phyloP scores from a whole-genome alignment of 2,329 filamentous ascomycete genomes.

The Cladophialophora yegresii region DNA sequence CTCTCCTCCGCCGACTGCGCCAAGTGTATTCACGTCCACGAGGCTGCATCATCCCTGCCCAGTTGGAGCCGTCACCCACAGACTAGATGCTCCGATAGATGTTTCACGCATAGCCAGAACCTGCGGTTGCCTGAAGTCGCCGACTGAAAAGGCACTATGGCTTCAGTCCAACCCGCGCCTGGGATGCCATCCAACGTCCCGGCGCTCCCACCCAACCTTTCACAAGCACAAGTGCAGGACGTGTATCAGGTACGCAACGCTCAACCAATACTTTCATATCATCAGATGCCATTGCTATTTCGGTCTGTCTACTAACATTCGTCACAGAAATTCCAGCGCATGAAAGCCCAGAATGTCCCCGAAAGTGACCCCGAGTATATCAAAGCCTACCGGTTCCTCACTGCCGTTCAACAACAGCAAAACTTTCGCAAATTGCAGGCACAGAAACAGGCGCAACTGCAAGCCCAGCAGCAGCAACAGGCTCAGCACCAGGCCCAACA shows the following conservation, averaged over 20 bases:
- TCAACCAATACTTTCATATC: constrained; percentile 9
- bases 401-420: constrained; percentile 68
- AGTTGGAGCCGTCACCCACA: constrained; percentile 13
- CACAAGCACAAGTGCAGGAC: constrained; percentile 75
- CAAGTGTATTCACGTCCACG: constrained; percentile 41
- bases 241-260: constrained; percentile 56
- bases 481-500: constrained; percentile 14
- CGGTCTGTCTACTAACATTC: constrained; percentile 42
- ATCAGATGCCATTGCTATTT: constrained; percentile 2
- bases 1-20: constrained; percentile 31
- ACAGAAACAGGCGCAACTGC: constrained; percentile 47
- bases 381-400: constrained; percentile 75
- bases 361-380: constrained; percentile 83
- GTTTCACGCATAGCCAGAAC: constrained; percentile 19
- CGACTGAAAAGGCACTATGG: constrained; percentile 59
- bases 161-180: constrained; percentile 73
- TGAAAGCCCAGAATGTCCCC: constrained; percentile 82
- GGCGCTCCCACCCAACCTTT: constrained; percentile 67
- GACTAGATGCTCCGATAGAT: constrained; percentile 20
- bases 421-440: constrained; percentile 55
- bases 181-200: constrained; percentile 67
- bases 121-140: constrained; percentile 13
- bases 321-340: constrained; percentile 77
- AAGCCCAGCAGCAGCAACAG: constrained; percentile 43
- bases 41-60: constrained; percentile 24